These are phyloP conservation scores for Phyllosticta capitalensis DNA, from an alignment of 2,329 filamentous ascomycete genomes.

Conservation along the genomic window DNA sequence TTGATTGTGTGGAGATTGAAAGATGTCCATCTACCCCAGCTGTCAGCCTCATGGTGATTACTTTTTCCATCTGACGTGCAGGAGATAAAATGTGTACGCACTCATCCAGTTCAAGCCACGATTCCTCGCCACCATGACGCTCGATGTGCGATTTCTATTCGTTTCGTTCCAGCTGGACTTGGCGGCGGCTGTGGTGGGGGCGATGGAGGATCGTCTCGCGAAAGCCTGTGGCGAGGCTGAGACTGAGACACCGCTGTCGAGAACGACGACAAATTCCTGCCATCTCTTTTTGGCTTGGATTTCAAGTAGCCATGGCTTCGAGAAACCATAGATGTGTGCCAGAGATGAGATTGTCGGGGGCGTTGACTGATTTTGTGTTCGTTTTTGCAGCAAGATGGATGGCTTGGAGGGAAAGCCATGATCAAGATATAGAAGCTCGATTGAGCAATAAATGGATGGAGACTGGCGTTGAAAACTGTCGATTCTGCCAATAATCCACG, in stretches of 20 bases:
- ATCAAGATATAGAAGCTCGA: not conserved
- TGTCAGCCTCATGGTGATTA: not conserved
- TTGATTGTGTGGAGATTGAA: not conserved
- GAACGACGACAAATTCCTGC: not conserved
- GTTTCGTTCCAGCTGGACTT: conserved; percentile 19
- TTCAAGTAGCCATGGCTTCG: not conserved
- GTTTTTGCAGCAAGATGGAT: not conserved
- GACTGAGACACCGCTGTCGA: not conserved
- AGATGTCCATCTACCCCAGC: not conserved
- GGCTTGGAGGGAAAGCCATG: not conserved
- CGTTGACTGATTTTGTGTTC: not conserved
- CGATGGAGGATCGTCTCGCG: conserved; percentile 30
- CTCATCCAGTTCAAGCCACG: not conserved
- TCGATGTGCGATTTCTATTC: not conserved
- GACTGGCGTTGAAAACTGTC: not conserved
- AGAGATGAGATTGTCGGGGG: not conserved
- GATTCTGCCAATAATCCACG: not conserved
- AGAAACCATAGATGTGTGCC: not conserved
- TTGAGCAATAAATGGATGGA: not conserved
- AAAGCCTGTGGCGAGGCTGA: conserved; percentile 15
- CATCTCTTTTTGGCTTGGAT: not conserved
- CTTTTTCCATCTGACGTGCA: not conserved
- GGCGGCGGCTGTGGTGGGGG: conserved; percentile 32
- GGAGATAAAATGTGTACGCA: not conserved
- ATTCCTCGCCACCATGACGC: not conserved